Percentiles rank a stretch among this genome's conserved stretches.
These are phyloP conservation scores for Chlorella sp. DNA, from an alignment of 139 green algal species.

Conservation along the genomic window DNA sequence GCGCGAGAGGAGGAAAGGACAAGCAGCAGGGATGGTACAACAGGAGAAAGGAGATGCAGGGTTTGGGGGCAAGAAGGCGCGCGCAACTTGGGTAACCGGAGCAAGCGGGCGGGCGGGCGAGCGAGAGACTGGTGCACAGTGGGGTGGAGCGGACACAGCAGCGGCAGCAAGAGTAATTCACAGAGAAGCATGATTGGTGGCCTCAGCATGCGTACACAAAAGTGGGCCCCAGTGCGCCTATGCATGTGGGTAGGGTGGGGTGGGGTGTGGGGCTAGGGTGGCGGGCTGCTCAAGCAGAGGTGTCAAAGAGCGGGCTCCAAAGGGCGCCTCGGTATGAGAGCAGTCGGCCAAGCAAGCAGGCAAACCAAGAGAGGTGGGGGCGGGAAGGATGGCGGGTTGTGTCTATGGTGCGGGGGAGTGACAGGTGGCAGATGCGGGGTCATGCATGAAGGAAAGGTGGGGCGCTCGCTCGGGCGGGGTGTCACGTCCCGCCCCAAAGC, in stretches of 20 bases:
- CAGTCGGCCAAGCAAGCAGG: neutral
- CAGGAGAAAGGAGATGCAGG: no score
- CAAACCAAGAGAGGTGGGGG: neutral
- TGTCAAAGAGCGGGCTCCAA: neutral
- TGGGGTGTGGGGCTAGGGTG: neutral
- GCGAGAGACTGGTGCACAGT: neutral
- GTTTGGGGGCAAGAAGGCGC: no score
- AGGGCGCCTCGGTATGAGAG: neutral
- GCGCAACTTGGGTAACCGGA: neutral
- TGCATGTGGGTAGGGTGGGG: no score
- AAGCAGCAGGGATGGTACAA: no score
- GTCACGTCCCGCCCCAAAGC: no score
- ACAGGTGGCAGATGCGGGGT: neutral
- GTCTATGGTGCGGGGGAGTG: neutral
- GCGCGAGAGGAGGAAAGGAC: neutral
- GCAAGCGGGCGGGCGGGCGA: neutral
- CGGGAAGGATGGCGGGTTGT: neutral
- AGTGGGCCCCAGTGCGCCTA: no score
- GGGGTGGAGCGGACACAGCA: neutral
- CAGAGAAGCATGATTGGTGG: neutral
- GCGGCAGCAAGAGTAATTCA: neutral
- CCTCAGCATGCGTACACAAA: no score
- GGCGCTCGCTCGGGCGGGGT: no score
- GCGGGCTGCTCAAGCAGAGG: neutral
- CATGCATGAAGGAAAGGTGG: no score